Base-by-base conservation (phyloP, 495 filamentous ascomycete species). In the Rusavskia elegans region DNA sequence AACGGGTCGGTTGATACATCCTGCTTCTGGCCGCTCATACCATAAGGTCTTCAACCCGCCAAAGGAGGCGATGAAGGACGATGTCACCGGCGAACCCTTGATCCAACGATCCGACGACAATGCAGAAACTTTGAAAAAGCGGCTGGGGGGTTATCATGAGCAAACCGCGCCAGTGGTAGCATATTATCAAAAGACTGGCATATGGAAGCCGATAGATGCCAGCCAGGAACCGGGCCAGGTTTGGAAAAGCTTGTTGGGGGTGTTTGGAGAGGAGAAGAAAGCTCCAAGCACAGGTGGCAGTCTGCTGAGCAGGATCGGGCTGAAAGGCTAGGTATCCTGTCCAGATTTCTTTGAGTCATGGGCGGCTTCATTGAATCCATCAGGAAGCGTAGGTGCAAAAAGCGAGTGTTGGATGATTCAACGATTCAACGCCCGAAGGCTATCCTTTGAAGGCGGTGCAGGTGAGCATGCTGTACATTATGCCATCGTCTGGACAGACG, bases 11-110 rank as follows among this genome's bases (percentile, higher is more conserved):
- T 73, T 99, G 52, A 71, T 99, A 59, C 93, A 99, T 76, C 90
- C 89, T 32, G 88, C 89, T 29, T 93, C 87, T 56, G 92, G 92
- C 53, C 88, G 92, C 59, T 87, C 85, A 51, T 99, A 99, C 75
- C 92, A 99, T 78, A 86, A 83, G 68, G 82, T 86, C 63, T 99
- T 99, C 82, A 96, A 95, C 79, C 93, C 92, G n/a, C 92, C 92
- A 57, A 93, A 94, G 77, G 69, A 78, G 54, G 52, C 76, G 53
- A 97, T 97, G 93, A 94, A 78, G 66, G 92, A 99, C 71, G 92
- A 99, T 63, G 64, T 97, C 53, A 96, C 93, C 16, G 93, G 92
- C 63, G 92, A 99, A 74, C 92, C 90, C 30, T 70, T 99, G 57
- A 87, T 97, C 64, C 92, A 97, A 73, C 84, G 92, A 57, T 85